Percentiles rank a stretch among this genome's conserved stretches.
Conservation (phyloP, 257 asterid species). For the Penstemon davidsonii region DNA sequence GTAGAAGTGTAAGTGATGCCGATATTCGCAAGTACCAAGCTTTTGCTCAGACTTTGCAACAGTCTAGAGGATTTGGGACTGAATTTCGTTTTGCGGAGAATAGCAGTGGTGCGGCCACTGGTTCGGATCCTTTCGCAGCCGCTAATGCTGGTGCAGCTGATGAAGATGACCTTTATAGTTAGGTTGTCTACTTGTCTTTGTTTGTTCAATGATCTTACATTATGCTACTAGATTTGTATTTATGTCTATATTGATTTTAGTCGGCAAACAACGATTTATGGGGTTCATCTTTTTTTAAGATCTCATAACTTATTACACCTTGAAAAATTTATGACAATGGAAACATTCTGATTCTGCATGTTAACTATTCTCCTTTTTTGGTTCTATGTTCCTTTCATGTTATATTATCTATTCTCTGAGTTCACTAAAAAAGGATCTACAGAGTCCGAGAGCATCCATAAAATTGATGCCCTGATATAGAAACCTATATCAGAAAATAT, state of each 20-base stretch:
- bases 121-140: constrained; percentile 58
- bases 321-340: not conserved
- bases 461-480: too few relatives aligned
- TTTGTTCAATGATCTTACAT: not conserved
- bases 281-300: constrained; percentile 9
- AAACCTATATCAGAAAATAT: too few relatives aligned
- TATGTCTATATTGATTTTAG: not conserved
- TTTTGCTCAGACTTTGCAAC: too few relatives aligned
- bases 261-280: not conserved
- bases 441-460: too few relatives aligned
- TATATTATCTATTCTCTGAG: too few relatives aligned
- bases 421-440: too few relatives aligned
- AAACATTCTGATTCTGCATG: not conserved
- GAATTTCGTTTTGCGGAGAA: not conserved
- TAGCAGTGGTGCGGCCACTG: constrained; percentile 30
- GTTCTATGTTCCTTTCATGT: too few relatives aligned
- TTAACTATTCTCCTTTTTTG: not conserved
- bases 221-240: not conserved
- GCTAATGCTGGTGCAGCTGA: constrained; percentile 41
- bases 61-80: too few relatives aligned
- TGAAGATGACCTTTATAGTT: constrained; percentile 51
- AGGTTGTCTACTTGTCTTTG: constrained; percentile 8
- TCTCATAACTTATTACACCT: not conserved
- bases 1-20: too few relatives aligned
- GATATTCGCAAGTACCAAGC: too few relatives aligned